Conservation (phyloP, 805 yeast genomes). For the Cyberlindnera meyerae region DNA sequence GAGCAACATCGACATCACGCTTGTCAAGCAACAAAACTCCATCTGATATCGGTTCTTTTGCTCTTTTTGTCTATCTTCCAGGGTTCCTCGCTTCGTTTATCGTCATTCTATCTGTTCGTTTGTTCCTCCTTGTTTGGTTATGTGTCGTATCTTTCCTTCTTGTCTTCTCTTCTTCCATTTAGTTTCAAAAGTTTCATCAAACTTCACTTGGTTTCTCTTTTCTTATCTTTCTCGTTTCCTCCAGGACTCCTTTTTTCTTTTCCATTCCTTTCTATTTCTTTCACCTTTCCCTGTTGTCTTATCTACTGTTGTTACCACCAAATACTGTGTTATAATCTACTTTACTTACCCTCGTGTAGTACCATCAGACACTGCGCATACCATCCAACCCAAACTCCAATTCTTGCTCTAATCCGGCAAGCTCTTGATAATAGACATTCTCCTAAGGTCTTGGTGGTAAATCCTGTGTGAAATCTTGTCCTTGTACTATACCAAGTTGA, state of each 20-base stretch:
- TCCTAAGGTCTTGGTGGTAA: conserved; percentile 64
- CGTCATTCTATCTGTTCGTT: not conserved
- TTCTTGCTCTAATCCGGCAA: conserved; percentile 53
- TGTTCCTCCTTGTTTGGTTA: too few relatives aligned
- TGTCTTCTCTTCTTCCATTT: not conserved
- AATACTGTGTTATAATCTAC: not conserved
- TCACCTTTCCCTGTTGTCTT: not conserved
- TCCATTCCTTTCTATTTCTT: not conserved
- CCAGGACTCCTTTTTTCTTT: not conserved
- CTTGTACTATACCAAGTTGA: conserved; percentile 46
- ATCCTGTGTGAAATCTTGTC: conserved; percentile 39
- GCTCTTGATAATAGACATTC: conserved; percentile 23
- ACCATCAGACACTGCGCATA: conserved; percentile 5
- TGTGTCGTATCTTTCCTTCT: not conserved
- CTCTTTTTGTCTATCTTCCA: not conserved
- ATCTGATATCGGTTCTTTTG: not conserved
- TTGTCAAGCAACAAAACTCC: conserved; percentile 24
- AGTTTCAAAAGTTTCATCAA: not conserved
- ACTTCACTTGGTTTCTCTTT: not conserved
- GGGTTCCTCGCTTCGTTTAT: not conserved
- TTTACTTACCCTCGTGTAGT: too few relatives aligned
- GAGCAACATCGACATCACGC: conserved; percentile 24
- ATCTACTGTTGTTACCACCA: not conserved
- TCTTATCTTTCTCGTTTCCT: not conserved
- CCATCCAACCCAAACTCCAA: conserved; percentile 62